Evolutionary conservation across 2,329 filamentous ascomycete species (phyloP).

Genomic region (Parastagonospora nodorum): DNA sequence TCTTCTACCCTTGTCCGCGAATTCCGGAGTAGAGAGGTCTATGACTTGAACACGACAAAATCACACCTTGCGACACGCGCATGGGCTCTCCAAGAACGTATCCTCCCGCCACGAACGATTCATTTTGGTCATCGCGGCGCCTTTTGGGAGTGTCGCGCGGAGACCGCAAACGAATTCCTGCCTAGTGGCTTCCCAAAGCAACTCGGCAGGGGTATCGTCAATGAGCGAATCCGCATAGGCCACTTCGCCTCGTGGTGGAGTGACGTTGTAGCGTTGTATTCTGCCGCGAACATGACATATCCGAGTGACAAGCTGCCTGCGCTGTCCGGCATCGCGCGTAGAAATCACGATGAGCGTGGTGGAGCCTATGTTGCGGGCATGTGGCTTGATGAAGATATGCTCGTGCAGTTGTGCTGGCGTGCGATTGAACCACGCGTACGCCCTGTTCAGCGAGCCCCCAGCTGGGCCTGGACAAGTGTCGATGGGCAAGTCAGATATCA

Average conservation of each 20-base stretch:
- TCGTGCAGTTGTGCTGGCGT: background rate
- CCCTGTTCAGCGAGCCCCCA: background rate
- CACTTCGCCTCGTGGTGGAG: background rate
- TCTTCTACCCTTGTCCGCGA: background rate
- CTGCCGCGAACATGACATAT: background rate
- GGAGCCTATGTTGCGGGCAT: background rate
- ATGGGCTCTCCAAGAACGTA: background rate
- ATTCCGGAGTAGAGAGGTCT: background rate
- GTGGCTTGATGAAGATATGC: background rate
- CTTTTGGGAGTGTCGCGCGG: background rate
- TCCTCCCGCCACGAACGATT: background rate
- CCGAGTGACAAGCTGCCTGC: background rate
- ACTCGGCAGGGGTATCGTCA: background rate
- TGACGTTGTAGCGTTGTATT: background rate
- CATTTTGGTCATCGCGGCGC: no score
- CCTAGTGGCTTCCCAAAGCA: background rate
- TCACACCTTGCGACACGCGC: background rate
- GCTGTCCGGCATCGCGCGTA: background rate
- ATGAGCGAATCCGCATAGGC: background rate
- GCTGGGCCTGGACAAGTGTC: background rate
- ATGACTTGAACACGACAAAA: background rate
- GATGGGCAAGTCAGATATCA: background rate
- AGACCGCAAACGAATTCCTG: background rate
- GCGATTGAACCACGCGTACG: no score
- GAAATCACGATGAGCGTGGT: background rate